Evolutionary conservation across 31 red algal species (phyloP).

Genomic region (Odonthalia washingtoniensis): DNA sequence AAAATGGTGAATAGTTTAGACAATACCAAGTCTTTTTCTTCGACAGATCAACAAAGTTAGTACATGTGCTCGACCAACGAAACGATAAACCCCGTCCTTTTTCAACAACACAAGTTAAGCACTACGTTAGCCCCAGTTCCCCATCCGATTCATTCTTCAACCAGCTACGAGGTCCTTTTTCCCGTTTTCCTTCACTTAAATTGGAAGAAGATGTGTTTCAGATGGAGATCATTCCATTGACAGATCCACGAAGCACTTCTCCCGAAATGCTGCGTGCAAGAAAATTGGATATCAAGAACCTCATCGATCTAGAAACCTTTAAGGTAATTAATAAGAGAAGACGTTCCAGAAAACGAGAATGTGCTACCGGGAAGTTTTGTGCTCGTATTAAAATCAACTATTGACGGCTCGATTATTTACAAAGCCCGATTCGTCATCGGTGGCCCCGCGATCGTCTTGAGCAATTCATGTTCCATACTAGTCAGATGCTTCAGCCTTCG

Average conservation of each 20-base stretch:
- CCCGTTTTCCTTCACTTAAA: no score
- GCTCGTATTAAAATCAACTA: conserved; percentile 48
- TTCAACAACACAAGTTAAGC: conserved; percentile 42
- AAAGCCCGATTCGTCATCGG: conserved; percentile 25
- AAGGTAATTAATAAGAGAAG: no score
- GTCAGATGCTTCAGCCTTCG: conserved; percentile 28
- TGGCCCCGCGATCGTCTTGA: conserved; percentile 18
- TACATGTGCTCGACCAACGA: conserved; percentile 7
- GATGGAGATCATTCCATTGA: conserved; percentile 29
- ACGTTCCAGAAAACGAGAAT: conserved; percentile 46
- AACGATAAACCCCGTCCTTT: not conserved
- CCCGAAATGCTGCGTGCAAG: conserved; percentile 34
- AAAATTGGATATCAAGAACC: conserved; percentile 13
- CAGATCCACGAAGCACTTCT: conserved; percentile 26
- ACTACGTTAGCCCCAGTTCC: conserved; percentile 17
- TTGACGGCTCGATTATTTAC: not conserved
- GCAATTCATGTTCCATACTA: conserved; percentile 48
- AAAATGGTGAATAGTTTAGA: no score
- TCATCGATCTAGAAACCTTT: conserved; percentile 39
- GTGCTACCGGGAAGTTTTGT: conserved; percentile 48
- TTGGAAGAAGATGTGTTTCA: no score
- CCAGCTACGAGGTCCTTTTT: not conserved
- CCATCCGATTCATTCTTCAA: not conserved
- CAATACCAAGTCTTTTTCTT: no score
- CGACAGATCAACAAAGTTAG: no score